phyloP scores from a whole-genome alignment of 352 stramenopile species.

The Globisporangium alternatum region DNA sequence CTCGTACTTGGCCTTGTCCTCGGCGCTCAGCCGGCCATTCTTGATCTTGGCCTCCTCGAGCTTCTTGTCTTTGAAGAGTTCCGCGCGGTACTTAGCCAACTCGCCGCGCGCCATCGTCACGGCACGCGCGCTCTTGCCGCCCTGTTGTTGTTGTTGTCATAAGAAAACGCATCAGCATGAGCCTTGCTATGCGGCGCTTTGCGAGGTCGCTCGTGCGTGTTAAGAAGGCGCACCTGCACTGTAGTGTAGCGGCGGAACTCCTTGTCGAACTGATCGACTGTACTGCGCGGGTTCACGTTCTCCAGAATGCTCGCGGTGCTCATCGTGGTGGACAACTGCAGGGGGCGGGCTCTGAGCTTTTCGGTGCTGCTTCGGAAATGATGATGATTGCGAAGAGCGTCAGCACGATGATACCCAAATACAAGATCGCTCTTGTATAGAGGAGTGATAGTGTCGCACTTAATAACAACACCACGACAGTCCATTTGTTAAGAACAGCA shows the following conservation, averaged over 20 bases:
- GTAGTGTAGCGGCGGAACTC: constrained; percentile 87
- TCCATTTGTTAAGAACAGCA: too few species aligned
- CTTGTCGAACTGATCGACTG: constrained; percentile 76
- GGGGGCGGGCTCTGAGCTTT: background rate
- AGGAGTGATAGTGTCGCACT: too few species aligned
- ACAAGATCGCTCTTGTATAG: too few species aligned
- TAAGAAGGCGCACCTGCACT: constrained; percentile 53
- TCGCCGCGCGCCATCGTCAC: constrained; percentile 77
- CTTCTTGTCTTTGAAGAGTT: constrained; percentile 86
- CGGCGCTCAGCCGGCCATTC: constrained; percentile 54
- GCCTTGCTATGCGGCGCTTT: background rate
- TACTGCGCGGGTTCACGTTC: constrained; percentile 23
- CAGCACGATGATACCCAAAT: background rate
- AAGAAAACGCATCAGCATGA: background rate
- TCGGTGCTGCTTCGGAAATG: background rate
- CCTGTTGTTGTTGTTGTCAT: constrained; percentile 21
- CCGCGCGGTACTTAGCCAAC: constrained; percentile 73
- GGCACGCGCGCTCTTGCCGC: constrained; percentile 60
- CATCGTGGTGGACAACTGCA: constrained; percentile 1
- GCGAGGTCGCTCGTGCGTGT: background rate
- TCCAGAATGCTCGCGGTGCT: constrained; percentile 11
- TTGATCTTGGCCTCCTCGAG: constrained; percentile 65
- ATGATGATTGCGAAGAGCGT: constrained; percentile 5
- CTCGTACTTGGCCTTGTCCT: constrained; percentile 59
- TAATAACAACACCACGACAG: too few species aligned